Evolutionary conservation across 1,139 yeast species (phyloP).

Genomic region (Ogataea hybrid): DNA sequence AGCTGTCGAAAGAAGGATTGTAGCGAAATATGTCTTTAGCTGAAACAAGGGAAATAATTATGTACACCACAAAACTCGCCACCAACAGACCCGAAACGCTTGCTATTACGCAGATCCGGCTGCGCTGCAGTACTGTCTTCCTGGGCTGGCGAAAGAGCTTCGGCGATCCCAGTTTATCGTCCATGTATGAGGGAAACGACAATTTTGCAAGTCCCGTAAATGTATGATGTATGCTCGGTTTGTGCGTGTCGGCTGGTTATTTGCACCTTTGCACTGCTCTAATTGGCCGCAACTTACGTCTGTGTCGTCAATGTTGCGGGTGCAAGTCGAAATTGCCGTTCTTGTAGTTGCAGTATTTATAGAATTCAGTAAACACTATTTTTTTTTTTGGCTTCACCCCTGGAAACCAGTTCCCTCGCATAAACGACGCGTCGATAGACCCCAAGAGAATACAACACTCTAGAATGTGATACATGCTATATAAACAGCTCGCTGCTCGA

Average conservation of each 20-base stretch:
- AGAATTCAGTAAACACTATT: slow-evolving; percentile 9
- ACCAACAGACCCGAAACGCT: background rate
- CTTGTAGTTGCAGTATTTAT: slow-evolving; percentile 1
- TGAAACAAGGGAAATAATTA: background rate
- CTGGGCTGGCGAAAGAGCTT: slow-evolving; percentile 12
- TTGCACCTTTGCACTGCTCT: background rate
- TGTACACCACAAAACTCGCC: background rate
- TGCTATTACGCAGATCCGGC: background rate
- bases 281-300: background rate
- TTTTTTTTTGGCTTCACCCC: background rate
- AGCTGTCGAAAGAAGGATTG: slow-evolving; percentile 16
- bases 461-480: slow-evolving; percentile 5
- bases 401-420: too few species aligned
- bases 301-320: background rate
- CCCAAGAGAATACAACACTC: background rate
- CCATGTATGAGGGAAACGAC: background rate
- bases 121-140: background rate
- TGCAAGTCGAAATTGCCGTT: background rate
- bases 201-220: background rate
- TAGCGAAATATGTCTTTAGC: slow-evolving; percentile 10
- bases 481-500: slow-evolving; percentile 26
- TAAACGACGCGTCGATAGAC: slow-evolving; percentile 8
- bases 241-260: too few species aligned
- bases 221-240: too few species aligned
- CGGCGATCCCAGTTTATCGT: slow-evolving; percentile 15